phyloP scores from a whole-genome alignment of 306 rosid genomes.

The Potentilla sterilis region DNA sequence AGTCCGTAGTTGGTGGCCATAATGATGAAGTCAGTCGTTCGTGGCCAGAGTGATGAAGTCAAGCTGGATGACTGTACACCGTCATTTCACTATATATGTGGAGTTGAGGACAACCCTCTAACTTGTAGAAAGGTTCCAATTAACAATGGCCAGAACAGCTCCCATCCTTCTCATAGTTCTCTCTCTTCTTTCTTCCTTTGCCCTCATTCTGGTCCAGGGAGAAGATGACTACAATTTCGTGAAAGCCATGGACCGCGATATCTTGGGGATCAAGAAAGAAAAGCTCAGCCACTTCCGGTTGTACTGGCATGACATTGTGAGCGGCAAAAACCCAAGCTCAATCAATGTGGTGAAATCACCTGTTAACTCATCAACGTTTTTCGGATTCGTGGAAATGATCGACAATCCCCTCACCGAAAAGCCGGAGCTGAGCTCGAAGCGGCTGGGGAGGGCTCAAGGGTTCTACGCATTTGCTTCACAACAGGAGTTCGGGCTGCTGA shows the following conservation, averaged over 20 bases:
- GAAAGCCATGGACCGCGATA: conserved; percentile 22
- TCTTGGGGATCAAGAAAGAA: conserved; percentile 33
- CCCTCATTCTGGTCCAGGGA: neutral
- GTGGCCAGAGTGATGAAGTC: neutral
- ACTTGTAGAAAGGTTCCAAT: neutral
- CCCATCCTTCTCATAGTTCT: conserved; percentile 23
- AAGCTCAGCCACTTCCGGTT: conserved; percentile 50
- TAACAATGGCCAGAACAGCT: conserved; percentile 29
- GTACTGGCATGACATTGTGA: conserved; percentile 46
- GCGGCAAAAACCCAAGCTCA: conserved; percentile 30
- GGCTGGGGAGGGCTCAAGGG: conserved; percentile 51
- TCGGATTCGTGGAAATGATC: conserved; percentile 30
- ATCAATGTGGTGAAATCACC: conserved; percentile 25
- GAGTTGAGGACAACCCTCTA: neutral
- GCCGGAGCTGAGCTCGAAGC: conserved; percentile 31
- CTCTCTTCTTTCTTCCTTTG: conserved; percentile 20
- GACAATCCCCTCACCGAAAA: conserved; percentile 36
- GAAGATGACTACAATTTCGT: conserved; percentile 25
- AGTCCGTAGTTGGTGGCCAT: too few relatives aligned
- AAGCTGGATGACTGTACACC: neutral
- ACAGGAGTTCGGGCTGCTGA: conserved; percentile 37
- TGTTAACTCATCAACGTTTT: conserved; percentile 23
- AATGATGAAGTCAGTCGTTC: neutral
- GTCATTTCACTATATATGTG: conserved; percentile 2
- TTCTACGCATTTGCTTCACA: conserved; percentile 52